These are phyloP conservation scores for Xylariaceae sp. DNA, from an alignment of 2,329 filamentous ascomycete genomes.

Conservation along the genomic window DNA sequence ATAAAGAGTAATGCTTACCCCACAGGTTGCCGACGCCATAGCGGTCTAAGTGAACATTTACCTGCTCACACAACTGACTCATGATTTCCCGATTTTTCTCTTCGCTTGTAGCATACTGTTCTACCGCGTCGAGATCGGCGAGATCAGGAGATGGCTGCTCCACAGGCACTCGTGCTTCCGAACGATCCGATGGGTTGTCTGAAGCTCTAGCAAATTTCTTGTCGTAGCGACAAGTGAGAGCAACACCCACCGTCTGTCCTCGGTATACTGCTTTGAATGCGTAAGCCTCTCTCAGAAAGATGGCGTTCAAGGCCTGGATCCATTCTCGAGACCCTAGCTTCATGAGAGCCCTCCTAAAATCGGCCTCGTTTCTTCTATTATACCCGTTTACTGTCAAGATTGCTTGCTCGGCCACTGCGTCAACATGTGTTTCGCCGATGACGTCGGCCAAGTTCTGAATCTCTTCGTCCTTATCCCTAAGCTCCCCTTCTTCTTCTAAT, in stretches of 20 bases:
- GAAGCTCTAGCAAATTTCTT: background rate
- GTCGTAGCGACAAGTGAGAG: background rate
- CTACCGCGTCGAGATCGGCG: background rate
- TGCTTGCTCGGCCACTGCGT: background rate
- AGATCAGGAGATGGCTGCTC: background rate
- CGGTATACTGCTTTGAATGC: constrained; percentile 1
- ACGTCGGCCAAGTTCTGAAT: background rate
- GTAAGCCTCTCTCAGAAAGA: background rate
- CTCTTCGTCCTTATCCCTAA: background rate
- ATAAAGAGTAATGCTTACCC: constrained; percentile 1
- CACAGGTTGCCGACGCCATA: background rate
- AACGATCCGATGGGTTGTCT: background rate
- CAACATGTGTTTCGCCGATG: background rate
- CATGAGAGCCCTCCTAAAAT: constrained; percentile 3
- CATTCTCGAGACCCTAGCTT: background rate
- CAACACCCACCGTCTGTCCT: constrained; percentile 6
- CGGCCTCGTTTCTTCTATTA: background rate
- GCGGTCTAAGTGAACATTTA: background rate
- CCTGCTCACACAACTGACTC: background rate
- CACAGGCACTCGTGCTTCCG: background rate
- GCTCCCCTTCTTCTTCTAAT: background rate
- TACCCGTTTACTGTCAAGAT: constrained; percentile 4
- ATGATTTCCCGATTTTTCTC: background rate
- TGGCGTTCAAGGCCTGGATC: background rate
- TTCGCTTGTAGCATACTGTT: background rate